Conservation (phyloP, 1,139 yeast species). For the Geotrichum candidum region DNA sequence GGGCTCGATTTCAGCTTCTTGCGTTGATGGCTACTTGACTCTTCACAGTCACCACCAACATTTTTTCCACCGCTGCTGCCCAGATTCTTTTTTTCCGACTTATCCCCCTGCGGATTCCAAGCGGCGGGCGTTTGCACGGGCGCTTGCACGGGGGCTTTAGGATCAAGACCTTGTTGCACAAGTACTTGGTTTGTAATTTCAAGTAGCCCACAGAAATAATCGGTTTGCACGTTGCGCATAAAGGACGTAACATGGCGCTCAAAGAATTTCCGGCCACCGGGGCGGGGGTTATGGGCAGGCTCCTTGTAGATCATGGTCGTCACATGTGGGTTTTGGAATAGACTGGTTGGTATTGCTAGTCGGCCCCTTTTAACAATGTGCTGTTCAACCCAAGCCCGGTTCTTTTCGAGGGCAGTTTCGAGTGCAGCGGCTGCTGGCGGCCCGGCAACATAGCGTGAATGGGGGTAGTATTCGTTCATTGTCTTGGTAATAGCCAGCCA, state of each 20-base stretch:
- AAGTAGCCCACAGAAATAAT: conserved; percentile 23
- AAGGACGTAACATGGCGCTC: background rate
- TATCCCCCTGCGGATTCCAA: background rate
- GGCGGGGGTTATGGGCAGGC: background rate
- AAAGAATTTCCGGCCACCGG: background rate
- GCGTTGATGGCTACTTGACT: background rate
- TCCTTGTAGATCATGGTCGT: background rate
- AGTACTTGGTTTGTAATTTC: conserved; percentile 16
- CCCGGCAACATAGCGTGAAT: background rate
- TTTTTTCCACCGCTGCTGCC: background rate
- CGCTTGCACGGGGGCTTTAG: background rate
- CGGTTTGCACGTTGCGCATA: conserved; percentile 26
- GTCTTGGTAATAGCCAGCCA: conserved; percentile 38
- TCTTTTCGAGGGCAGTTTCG: conserved; percentile 17
- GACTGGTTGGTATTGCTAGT: conserved; percentile 25
- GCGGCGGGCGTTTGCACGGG: background rate
- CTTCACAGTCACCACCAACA: background rate
- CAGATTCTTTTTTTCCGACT: background rate
- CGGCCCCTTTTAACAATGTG: conserved; percentile 25
- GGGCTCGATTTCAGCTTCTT: background rate
- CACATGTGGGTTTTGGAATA: conserved; percentile 14
- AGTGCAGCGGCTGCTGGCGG: background rate
- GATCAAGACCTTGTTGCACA: conserved; percentile 7
- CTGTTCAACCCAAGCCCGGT: conserved; percentile 30
- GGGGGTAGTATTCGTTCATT: conserved; percentile 24